These are phyloP conservation scores for Neurospora sp. DNA, from an alignment of 2,329 filamentous ascomycete genomes.

Conservation along the genomic window DNA sequence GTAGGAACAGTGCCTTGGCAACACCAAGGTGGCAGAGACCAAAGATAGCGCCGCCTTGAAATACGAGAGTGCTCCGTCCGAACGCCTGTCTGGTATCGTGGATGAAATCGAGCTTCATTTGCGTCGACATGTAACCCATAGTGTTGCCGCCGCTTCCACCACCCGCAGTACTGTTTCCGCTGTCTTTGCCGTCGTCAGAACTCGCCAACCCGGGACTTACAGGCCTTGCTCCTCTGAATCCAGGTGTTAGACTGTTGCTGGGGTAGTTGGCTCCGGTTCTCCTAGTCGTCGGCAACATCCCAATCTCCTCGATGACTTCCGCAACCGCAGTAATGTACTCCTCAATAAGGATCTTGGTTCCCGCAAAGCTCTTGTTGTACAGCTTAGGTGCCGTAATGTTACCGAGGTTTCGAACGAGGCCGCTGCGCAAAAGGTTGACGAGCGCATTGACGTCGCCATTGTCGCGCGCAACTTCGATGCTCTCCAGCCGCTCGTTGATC, in stretches of 20 bases:
- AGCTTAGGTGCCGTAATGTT: slow-evolving; percentile 76
- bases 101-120: slow-evolving; percentile 66
- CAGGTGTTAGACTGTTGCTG: not conserved
- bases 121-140: slow-evolving; percentile 17
- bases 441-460: slow-evolving; percentile 63
- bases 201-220: not conserved
- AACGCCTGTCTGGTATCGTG: slow-evolving; percentile 84
- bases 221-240: not conserved
- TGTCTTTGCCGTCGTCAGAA: not conserved
- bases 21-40: slow-evolving; percentile 85
- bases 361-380: slow-evolving; percentile 77
- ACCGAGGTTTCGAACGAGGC: slow-evolving; percentile 73
- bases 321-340: slow-evolving; percentile 81
- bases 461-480: slow-evolving; percentile 58
- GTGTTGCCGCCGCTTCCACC: not conserved
- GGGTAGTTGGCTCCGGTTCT: not conserved
- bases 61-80: slow-evolving; percentile 71
- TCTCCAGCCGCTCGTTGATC: slow-evolving; percentile 66
- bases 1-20: slow-evolving; percentile 74
- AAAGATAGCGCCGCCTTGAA: slow-evolving; percentile 87
- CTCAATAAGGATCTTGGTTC: slow-evolving; percentile 83
- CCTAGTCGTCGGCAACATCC: slow-evolving; percentile 38
- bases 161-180: not conserved
- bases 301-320: slow-evolving; percentile 70
- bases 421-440: slow-evolving; percentile 71